Base-by-base conservation (phyloP, 805 yeast species). In the Phaffomyces antillensis region DNA sequence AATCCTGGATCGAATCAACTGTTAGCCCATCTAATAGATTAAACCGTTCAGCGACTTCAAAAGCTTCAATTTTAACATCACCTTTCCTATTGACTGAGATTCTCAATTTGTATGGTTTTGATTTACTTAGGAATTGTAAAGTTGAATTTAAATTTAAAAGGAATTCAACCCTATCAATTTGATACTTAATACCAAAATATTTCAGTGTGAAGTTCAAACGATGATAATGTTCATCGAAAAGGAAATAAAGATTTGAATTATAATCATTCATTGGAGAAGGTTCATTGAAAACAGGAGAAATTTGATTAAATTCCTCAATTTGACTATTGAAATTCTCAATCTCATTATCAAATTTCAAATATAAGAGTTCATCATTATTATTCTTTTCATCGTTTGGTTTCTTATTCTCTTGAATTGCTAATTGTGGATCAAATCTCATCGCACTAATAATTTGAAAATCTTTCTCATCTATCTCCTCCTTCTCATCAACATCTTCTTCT, bases 351-450 rank as follows among this genome's bases (percentile, higher is more conserved):
- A n/a, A 15, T 31, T 13, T 31, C 16, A 15, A 15, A 31, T 31
- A 13, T 13, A n/a, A 15, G 7, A 15, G 13, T 9, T 13, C 36
- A 17, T 20, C 37, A 13, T 15, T 15, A 13, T 28, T 10, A 17
- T 28, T 10, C 1, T 28, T 41, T 7, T 37, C 39, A 16, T 42
- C 52, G 8, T n/a, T 28, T 9, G 23, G 23, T 28, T 11, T 10
- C 11, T 31, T 13, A 7, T 35, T 31, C 9, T 17, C 7, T 18
- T 36, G 40, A 31, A 2, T 17, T 60, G 39, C 42, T 84, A 60
- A 10, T 12, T 59, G 52, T 1, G 95, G 91, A 52, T 86, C 95
- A 57, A 83, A 88, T 41, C 96, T 68, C 34, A 88, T 72, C 2
- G 95, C 81, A 35, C 89, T 75, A 26, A 87, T 63, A 15, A 87